A percentile compares a stretch with the other conserved stretches of the same genome.
Evolutionary conservation across 805 yeast species (phyloP).

Genomic region (Citeromyces matritensis): DNA sequence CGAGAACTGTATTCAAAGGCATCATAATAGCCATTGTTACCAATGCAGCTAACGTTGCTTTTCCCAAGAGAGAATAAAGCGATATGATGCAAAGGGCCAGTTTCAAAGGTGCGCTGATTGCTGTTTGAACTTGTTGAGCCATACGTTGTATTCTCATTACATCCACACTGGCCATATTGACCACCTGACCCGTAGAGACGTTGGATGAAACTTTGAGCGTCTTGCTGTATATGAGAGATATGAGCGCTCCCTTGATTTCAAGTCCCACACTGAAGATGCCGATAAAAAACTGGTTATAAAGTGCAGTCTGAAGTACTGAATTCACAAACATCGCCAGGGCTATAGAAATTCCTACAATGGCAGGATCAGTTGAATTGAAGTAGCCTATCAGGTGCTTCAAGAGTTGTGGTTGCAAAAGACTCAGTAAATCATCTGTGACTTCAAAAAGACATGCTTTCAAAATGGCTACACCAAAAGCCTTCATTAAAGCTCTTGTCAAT

Average conservation of each 20-base stretch:
- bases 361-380: constrained; percentile 45
- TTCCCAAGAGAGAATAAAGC: constrained; percentile 59
- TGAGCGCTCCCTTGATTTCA: constrained; percentile 56
- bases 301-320: constrained; percentile 64
- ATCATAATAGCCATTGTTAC: constrained; percentile 61
- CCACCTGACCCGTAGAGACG: constrained; percentile 84
- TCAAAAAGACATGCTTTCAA: constrained; percentile 61
- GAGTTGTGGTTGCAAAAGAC: constrained; percentile 81
- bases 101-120: constrained; percentile 94
- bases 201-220: constrained; percentile 50
- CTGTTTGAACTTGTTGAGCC: constrained; percentile 59
- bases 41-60: constrained; percentile 96
- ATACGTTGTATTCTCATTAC: constrained; percentile 79
- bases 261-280: constrained; percentile 65
- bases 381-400: constrained; percentile 49
- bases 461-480: constrained; percentile 65
- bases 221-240: constrained; percentile 53
- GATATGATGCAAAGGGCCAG: constrained; percentile 61
- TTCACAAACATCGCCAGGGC: constrained; percentile 62
- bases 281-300: constrained; percentile 68
- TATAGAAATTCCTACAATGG: constrained; percentile 63
- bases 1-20: constrained; percentile 64
- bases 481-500: constrained; percentile 30
- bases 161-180: constrained; percentile 89
- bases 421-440: constrained; percentile 58